Evolutionary conservation across 2,329 filamentous ascomycete species (phyloP).

Genomic region (Colletotrichum phormii): DNA sequence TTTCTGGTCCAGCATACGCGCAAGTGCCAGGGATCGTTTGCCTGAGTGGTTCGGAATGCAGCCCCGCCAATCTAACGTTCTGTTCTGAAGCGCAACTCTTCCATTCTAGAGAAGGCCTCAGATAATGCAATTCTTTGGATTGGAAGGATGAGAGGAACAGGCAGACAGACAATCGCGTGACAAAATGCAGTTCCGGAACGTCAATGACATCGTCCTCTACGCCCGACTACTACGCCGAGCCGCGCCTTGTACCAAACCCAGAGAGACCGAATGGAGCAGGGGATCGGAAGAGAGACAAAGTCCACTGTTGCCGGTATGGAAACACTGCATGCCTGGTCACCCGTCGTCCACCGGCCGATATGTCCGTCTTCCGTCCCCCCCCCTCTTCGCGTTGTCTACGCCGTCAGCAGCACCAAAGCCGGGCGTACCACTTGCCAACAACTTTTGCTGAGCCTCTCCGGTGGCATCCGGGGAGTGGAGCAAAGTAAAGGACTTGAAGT

Average conservation of each 20-base stretch:
- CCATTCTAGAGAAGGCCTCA: neutral
- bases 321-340: neutral
- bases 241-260: neutral
- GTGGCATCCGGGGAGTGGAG: neutral
- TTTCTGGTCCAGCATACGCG: no score
- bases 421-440: neutral
- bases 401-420: constrained; percentile 1
- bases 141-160: neutral
- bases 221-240: neutral
- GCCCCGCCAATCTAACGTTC: neutral
- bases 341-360: neutral
- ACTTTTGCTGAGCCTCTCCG: neutral
- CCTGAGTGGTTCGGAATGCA: neutral
- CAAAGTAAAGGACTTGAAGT: neutral
- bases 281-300: neutral
- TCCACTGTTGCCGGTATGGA: neutral
- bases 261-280: neutral
- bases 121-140: neutral
- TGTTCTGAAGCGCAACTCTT: neutral
- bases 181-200: neutral
- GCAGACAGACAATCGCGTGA: neutral
- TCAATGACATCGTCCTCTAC: neutral
- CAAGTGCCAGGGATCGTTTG: neutral
- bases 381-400: neutral
- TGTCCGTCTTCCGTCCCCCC: neutral